Base-by-base conservation (phyloP, 768 basidiomycete genomes). In the Dioszegia hungarica region DNA sequence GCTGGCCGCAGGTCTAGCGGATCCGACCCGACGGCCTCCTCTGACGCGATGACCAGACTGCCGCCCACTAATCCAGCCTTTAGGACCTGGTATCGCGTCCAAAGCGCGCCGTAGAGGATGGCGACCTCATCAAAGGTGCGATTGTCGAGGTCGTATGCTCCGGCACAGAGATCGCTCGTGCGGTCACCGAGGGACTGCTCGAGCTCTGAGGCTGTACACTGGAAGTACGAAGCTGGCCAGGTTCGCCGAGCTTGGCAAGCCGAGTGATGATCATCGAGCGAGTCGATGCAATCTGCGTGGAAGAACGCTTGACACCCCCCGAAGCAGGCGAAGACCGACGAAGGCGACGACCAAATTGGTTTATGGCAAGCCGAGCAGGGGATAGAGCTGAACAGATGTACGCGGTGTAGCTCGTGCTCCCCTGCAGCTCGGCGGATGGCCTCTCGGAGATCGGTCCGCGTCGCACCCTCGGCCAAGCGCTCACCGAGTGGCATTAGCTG, bases 381-480 rank as follows among this genome's bases (percentile, higher is more conserved):
- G n/a, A 82, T 82, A 8, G 90, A 74, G 24, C 84, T 86, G 76
- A 90, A 90, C 39, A 88, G 72, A 64, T 86, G 89, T 57, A 84
- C 81, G 9, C 76, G 65, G 37, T 76, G 73, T 70, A 90, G 85
- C 1, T 68, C 63, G 66, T 90, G 88, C 29, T 77, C 68, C 14
- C 77, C 76, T 29, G 70, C 66, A 45, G 4, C 10, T 33, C 37
- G 48, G 11, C 19, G 48, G 12, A 3, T 36, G 5, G 31, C 34
- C 2, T 41, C 87, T 70, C 63, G 86, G 89, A 58, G 84, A 81
- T 9, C 75, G 63, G 36, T 75, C 72, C 70, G 90, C 85, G 1
- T 67, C 62, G 67, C 90, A 87, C 36, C 77, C 68, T 14, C 77
- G 75, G 29, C 69, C 67, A 47, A 29, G 61, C 61, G 24, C 59